These are phyloP conservation scores for Candida sp. DNA, from an alignment of 1,139 yeast species.

Conservation along the genomic window DNA sequence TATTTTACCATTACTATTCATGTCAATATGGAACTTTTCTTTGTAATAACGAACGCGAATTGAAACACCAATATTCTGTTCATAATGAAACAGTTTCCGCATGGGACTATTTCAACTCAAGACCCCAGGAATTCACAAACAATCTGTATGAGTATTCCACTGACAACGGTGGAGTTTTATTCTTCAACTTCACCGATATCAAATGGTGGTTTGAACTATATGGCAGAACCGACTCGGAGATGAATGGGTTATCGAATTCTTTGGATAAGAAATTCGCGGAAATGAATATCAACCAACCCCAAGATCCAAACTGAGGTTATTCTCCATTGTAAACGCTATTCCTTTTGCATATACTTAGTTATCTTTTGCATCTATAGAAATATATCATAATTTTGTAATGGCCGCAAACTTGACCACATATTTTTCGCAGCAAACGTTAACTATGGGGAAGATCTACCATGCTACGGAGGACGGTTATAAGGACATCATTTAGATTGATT, in stretches of 20 bases:
- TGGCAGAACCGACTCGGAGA: constrained; percentile 76
- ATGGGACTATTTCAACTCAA: constrained; percentile 90
- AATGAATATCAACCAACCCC: constrained; percentile 18
- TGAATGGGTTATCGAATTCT: constrained; percentile 59
- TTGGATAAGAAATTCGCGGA: constrained; percentile 42
- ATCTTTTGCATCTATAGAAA: not conserved
- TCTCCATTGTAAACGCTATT: not conserved
- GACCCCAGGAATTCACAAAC: constrained; percentile 70
- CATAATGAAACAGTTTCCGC: constrained; percentile 64
- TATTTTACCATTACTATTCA: constrained; percentile 84
- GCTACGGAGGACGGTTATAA: not conserved
- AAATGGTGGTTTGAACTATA: constrained; percentile 87
- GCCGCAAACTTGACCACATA: constrained; percentile 1
- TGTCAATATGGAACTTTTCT: constrained; percentile 95
- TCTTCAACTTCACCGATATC: constrained; percentile 65
- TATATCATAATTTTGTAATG: not conserved
- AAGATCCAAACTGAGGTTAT: not conserved
- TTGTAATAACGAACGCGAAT: constrained; percentile 69
- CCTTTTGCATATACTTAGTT: not conserved
- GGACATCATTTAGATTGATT: not conserved
- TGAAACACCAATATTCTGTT: constrained; percentile 29
- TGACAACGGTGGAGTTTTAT: constrained; percentile 47
- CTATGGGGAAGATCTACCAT: not conserved
- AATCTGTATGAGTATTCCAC: constrained; percentile 30
- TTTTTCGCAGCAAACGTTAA: not conserved